Evolutionary conservation across 495 filamentous ascomycete genomes (phyloP).

Genomic region (Annulohypoxylon moriforme): DNA sequence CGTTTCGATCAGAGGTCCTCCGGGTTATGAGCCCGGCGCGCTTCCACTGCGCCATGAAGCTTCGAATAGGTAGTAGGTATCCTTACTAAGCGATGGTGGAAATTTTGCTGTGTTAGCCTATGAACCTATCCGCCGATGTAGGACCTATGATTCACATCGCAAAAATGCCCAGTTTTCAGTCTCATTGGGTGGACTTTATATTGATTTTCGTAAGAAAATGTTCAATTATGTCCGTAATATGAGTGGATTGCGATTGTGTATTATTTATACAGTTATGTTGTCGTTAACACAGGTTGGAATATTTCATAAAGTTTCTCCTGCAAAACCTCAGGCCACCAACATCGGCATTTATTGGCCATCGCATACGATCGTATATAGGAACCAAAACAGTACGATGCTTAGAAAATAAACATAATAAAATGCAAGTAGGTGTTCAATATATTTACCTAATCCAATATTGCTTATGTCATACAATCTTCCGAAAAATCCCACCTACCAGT

Average conservation of each 20-base stretch:
- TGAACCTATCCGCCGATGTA: slow-evolving; percentile 9
- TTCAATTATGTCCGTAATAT: not conserved
- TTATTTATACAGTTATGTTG: not conserved
- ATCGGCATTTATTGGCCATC: no score
- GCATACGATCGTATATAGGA: no score
- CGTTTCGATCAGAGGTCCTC: slow-evolving; percentile 61
- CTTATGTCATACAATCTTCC: no score
- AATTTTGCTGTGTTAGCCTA: not conserved
- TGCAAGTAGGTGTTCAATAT: no score
- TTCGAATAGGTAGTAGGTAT: slow-evolving; percentile 33
- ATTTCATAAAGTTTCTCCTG: no score
- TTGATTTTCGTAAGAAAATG: not conserved
- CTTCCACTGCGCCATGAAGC: slow-evolving; percentile 61
- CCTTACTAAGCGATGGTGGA: not conserved
- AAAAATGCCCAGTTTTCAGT: not conserved
- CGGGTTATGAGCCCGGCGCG: slow-evolving; percentile 62
- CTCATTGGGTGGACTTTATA: not conserved
- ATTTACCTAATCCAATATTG: no score
- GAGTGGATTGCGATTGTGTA: not conserved
- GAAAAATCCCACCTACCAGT: no score
- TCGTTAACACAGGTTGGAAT: no score
- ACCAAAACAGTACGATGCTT: no score
- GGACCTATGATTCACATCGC: slow-evolving; percentile 14
- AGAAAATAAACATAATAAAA: no score
- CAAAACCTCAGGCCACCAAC: no score